phyloP scores from a whole-genome alignment of 352 stramenopile genomes.

The Phytophthora litchii region DNA sequence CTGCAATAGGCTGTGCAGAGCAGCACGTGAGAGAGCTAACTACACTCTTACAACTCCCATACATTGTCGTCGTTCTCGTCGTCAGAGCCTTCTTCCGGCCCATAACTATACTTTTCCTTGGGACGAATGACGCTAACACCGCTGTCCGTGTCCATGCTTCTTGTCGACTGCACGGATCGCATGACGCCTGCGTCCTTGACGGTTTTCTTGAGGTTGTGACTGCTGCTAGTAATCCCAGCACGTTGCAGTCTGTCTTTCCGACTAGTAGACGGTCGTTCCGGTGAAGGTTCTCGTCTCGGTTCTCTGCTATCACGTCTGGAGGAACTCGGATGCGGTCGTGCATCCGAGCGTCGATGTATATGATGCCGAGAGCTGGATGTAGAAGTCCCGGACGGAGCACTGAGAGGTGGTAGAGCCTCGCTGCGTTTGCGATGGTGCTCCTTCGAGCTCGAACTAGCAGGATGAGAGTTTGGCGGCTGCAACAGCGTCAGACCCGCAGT shows the following conservation, averaged over 20 bases:
- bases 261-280: constrained; percentile 8
- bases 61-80: constrained; percentile 37
- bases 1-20: too few species aligned
- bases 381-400: constrained; percentile 3
- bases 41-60: constrained; percentile 37
- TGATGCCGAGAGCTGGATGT: constrained; percentile 13
- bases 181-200: constrained; percentile 23
- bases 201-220: constrained; percentile 23
- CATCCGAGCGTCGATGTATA: constrained; percentile 24
- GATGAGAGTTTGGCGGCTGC: constrained; percentile 9
- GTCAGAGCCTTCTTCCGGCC: constrained; percentile 14
- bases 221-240: constrained; percentile 26
- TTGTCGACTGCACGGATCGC: constrained; percentile 27
- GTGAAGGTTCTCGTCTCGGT: constrained; percentile 19
- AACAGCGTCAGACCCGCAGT: constrained; percentile 7
- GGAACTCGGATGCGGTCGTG: constrained; percentile 8
- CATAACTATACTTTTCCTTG: constrained; percentile 30
- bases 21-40: constrained; percentile 11
- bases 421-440: constrained; percentile 25
- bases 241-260: constrained; percentile 31
- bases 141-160: constrained; percentile 20
- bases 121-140: background rate
- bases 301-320: constrained; percentile 22
- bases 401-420: constrained; percentile 30
- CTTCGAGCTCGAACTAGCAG: constrained; percentile 1